These are phyloP conservation scores for Nakazawaea sp. DNA, from an alignment of 805 yeast species.

Conservation along the genomic window DNA sequence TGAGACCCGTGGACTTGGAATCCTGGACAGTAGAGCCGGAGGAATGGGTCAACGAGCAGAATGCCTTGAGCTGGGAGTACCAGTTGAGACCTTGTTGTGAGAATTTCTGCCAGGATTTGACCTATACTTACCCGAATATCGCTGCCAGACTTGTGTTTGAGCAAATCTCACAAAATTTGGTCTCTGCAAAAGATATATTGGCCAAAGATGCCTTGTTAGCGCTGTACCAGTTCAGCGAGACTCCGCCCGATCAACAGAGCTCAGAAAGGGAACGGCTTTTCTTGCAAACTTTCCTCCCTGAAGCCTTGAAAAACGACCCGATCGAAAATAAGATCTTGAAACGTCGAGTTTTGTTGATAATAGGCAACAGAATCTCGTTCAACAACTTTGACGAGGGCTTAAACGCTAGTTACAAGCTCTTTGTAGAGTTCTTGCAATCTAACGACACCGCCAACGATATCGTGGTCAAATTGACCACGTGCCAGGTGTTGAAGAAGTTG, in stretches of 20 bases:
- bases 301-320: slow-evolving; percentile 37
- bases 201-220: slow-evolving; percentile 75
- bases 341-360: slow-evolving; percentile 69
- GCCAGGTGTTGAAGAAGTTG: slow-evolving; percentile 59
- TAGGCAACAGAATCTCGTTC: slow-evolving; percentile 75
- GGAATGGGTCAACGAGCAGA: slow-evolving; percentile 85
- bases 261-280: slow-evolving; percentile 26
- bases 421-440: slow-evolving; percentile 36
- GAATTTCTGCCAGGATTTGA: slow-evolving; percentile 70
- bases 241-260: background rate
- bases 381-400: slow-evolving; percentile 56
- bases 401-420: slow-evolving; percentile 49
- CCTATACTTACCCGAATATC: slow-evolving; percentile 52
- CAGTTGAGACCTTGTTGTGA: slow-evolving; percentile 86
- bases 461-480: slow-evolving; percentile 75
- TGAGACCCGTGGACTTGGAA: slow-evolving; percentile 72
- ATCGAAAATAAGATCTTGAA: slow-evolving; percentile 57
- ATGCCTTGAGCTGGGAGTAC: slow-evolving; percentile 71
- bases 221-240: slow-evolving; percentile 56
- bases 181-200: slow-evolving; percentile 35
- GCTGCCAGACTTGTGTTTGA: slow-evolving; percentile 49
- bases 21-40: slow-evolving; percentile 85
- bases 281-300: slow-evolving; percentile 59
- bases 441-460: slow-evolving; percentile 50
- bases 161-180: slow-evolving; percentile 43